Evolutionary conservation across 164 flowering plant species (phyloP).

Genomic region (Nelumbo lutea): DNA sequence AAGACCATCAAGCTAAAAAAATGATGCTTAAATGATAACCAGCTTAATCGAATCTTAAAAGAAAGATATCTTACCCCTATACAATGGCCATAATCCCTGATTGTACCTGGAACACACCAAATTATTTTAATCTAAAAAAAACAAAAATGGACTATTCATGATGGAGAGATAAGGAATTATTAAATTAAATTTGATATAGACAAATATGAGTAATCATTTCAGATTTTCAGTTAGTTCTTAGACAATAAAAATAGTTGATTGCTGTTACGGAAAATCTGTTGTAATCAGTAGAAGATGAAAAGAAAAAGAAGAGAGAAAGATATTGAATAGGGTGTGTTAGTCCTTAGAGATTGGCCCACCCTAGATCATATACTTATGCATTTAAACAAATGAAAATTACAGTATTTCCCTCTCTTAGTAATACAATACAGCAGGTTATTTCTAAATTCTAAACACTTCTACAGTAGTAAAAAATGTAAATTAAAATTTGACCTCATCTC

Average conservation of each 20-base stretch:
- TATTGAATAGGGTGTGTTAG: too few relatives aligned
- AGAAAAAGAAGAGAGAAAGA: neutral
- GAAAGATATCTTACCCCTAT: slow-evolving; percentile 59
- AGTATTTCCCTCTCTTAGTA: too few relatives aligned
- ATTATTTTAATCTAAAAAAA: slow-evolving; percentile 5
- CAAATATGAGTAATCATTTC: neutral
- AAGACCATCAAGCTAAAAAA: neutral
- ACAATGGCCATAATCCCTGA: slow-evolving; percentile 90
- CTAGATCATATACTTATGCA: too few relatives aligned
- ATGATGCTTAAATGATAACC: neutral
- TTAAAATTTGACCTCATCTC: slow-evolving; percentile 71
- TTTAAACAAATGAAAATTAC: too few relatives aligned
- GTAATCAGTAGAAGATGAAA: neutral
- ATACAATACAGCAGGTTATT: too few relatives aligned
- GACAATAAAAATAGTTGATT: too few relatives aligned
- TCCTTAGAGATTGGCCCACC: too few relatives aligned
- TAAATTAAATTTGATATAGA: neutral
- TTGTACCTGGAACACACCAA: slow-evolving; percentile 48
- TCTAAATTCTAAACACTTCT: too few relatives aligned
- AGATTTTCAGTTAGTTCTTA: neutral
- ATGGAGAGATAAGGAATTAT: neutral
- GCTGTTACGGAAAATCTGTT: too few relatives aligned
- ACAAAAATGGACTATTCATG: slow-evolving; percentile 1
- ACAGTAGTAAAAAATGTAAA: neutral
- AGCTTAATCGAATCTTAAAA: neutral